Percentiles rank a stretch among this genome's conserved stretches.
These are phyloP conservation scores for Mucor ambiguus DNA, from an alignment of 371 early-diverging fungal genomes.

Conservation along the genomic window DNA sequence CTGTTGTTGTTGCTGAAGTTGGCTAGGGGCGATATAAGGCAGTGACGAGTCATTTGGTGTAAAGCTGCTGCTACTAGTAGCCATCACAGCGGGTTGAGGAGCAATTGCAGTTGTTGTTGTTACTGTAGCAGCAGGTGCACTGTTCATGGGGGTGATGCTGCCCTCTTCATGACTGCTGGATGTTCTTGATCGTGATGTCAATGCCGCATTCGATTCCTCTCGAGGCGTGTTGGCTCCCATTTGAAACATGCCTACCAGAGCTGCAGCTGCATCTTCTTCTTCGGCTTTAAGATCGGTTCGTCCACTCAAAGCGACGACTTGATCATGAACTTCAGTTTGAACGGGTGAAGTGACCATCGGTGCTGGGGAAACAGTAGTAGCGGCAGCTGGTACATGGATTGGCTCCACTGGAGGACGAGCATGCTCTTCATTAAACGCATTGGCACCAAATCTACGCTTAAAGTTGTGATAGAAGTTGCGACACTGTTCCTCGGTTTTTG, in stretches of 20 bases:
- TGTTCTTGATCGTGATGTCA: slow-evolving; percentile 20
- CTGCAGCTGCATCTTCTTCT: slow-evolving; percentile 59
- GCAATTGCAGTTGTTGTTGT: neutral
- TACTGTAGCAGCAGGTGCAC: neutral
- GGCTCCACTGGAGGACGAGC: slow-evolving; percentile 5
- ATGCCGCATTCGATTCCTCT: neutral
- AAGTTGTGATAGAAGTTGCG: slow-evolving; percentile 81
- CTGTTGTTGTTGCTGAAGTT: slow-evolving; percentile 1
- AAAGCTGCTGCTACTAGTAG: neutral
- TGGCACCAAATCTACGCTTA: slow-evolving; percentile 67
- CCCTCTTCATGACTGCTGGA: slow-evolving; percentile 13
- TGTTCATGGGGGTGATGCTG: neutral
- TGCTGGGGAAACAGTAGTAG: neutral
- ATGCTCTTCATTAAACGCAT: slow-evolving; percentile 59
- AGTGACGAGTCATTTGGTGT: neutral
- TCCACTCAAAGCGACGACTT: slow-evolving; percentile 20
- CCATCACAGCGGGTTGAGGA: neutral
- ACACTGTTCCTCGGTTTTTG: slow-evolving; percentile 83
- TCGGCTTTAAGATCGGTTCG: slow-evolving; percentile 47
- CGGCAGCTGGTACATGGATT: slow-evolving; percentile 6
- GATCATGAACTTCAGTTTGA: neutral
- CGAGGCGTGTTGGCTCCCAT: slow-evolving; percentile 36
- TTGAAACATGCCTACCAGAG: slow-evolving; percentile 51
- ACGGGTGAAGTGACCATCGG: neutral
- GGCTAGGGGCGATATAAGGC: neutral